Conservation (phyloP, 164 flowering plant genomes). For the Cinnamomum micranthum region DNA sequence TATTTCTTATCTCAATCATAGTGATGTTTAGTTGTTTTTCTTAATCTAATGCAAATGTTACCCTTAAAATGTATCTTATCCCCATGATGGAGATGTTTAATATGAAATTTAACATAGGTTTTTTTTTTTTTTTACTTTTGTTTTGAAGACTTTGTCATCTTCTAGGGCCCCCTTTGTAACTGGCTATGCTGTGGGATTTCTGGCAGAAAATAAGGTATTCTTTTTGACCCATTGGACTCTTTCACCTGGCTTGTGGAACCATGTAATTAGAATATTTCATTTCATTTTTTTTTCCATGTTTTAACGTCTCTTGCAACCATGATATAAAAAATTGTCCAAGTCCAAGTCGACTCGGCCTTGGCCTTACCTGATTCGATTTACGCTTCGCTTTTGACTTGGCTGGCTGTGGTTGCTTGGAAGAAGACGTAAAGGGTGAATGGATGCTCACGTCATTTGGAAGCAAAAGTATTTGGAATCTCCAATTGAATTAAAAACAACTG, state of each 20-base stretch:
- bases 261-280: background rate
- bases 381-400: too few relatives aligned
- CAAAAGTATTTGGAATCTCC: too few relatives aligned
- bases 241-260: background rate
- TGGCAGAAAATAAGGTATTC: constrained; percentile 55
- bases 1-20: too few relatives aligned
- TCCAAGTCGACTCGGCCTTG: too few relatives aligned
- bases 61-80: too few relatives aligned
- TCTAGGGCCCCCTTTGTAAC: constrained; percentile 34
- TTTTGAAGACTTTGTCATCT: constrained; percentile 50
- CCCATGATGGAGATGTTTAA: background rate
- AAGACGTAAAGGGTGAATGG: too few relatives aligned
- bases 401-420: too few relatives aligned
- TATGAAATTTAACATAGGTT: background rate
- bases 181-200: constrained; percentile 66
- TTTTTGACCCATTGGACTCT: background rate
- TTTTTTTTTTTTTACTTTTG: constrained; percentile 7
- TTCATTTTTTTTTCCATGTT: background rate
- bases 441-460: too few relatives aligned
- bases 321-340: too few relatives aligned
- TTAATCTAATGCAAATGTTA: too few relatives aligned
- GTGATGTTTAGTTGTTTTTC: too few relatives aligned
- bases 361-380: background rate
- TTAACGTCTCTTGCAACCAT: background rate
- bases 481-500: too few relatives aligned